A percentile compares a stretch with the other conserved stretches of the same genome.
Conservation (phyloP, 495 filamentous ascomycete genomes). For the Penicillium paxilli region DNA sequence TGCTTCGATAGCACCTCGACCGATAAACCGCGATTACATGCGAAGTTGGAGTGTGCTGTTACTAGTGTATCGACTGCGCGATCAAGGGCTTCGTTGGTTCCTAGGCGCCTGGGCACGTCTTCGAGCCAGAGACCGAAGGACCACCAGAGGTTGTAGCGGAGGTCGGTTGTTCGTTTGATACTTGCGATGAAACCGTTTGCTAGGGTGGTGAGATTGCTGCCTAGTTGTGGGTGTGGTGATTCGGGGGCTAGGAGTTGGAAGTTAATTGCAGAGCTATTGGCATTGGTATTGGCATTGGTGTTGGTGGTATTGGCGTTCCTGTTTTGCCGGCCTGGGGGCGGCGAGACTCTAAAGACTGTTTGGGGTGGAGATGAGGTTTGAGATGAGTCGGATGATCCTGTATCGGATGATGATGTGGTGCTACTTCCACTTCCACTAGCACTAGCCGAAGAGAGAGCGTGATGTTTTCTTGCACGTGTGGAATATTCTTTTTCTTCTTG, state of each 20-base stretch:
- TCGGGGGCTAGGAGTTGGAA: not conserved
- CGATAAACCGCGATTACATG: conserved; percentile 11
- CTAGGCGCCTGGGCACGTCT: conserved; percentile 39
- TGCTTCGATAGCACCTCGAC: conserved; percentile 35
- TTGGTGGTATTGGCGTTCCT: too few relatives aligned
- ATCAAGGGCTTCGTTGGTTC: conserved; percentile 44
- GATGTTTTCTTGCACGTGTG: not conserved
- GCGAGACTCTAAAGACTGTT: not conserved
- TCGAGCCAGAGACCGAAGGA: conserved; percentile 40
- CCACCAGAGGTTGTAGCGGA: conserved; percentile 45
- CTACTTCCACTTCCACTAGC: too few relatives aligned
- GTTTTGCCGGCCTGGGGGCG: too few relatives aligned
- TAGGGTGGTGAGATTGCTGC: conserved; percentile 23
- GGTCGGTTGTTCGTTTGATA: conserved; percentile 33
- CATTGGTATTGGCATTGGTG: too few relatives aligned
- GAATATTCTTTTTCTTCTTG: conserved; percentile 30
- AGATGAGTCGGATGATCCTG: not conserved
- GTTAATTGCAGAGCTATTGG: not conserved
- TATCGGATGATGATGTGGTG: too few relatives aligned
- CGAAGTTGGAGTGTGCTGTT: conserved; percentile 32
- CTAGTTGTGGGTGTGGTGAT: conserved; percentile 9
- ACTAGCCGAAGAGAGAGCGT: not conserved
- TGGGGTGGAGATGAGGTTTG: not conserved
- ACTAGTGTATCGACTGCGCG: conserved; percentile 37
- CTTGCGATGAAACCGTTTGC: conserved; percentile 25